phyloP scores from a whole-genome alignment of 768 basidiomycete species.

The Boletus rubescentipes region DNA sequence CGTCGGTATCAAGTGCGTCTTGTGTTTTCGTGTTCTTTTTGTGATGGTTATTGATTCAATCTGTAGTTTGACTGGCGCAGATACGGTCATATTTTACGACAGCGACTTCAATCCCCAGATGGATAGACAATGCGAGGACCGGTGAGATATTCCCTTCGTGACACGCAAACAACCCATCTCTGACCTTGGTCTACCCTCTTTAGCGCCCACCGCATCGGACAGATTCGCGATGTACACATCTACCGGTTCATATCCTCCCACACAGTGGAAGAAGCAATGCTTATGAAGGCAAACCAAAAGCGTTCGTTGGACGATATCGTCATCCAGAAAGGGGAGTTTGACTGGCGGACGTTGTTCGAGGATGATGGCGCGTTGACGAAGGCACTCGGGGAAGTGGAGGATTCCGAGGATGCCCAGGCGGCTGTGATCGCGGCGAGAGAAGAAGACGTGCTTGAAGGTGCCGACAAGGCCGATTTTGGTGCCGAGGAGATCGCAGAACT shows the following conservation, averaged over 20 bases:
- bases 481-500: constrained; percentile 37
- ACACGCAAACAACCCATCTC: not conserved
- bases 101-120: constrained; percentile 98
- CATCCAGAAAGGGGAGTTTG: constrained; percentile 92
- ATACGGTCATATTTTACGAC: constrained; percentile 97
- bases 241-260: constrained; percentile 89
- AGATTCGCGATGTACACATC: constrained; percentile 94
- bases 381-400: constrained; percentile 84
- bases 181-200: not conserved
- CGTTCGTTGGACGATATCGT: constrained; percentile 87
- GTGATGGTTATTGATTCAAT: constrained; percentile 17
- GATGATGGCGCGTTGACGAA: constrained; percentile 62
- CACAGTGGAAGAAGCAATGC: constrained; percentile 95
- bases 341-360: constrained; percentile 83
- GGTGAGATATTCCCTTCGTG: constrained; percentile 42
- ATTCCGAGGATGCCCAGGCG: constrained; percentile 82
- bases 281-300: constrained; percentile 98
- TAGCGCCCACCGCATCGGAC: constrained; percentile 97
- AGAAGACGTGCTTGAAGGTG: constrained; percentile 69
- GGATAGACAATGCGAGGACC: constrained; percentile 96
- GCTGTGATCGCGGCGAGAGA: constrained; percentile 75
- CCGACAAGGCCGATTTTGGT: constrained; percentile 78
- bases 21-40: constrained; percentile 19
- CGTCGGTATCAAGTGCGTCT: constrained; percentile 95
- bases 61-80: constrained; percentile 75